Percentiles rank a stretch among this genome's conserved stretches.
These are phyloP conservation scores for Mollisia scopiformis DNA, from an alignment of 2,329 filamentous ascomycete genomes.

Conservation along the genomic window DNA sequence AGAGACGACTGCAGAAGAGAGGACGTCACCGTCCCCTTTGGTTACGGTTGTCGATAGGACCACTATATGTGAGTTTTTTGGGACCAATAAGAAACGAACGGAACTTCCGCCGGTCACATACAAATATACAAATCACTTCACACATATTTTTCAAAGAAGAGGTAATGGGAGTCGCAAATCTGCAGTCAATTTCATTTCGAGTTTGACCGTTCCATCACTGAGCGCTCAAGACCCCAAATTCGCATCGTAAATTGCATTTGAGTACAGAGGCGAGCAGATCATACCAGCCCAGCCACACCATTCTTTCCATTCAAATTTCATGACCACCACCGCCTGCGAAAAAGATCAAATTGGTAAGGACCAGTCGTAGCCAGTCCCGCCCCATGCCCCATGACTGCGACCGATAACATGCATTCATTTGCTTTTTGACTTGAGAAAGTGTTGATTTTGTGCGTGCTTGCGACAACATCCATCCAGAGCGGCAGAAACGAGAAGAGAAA, in stretches of 20 bases:
- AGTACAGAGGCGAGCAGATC: background rate
- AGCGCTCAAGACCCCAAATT: background rate
- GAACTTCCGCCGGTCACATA: no score
- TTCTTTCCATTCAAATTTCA: background rate
- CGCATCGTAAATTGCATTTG: background rate
- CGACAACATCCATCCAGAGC: background rate
- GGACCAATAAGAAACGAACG: no score
- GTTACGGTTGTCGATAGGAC: no score
- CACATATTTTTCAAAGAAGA: background rate
- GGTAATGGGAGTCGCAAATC: background rate
- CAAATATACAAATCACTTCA: no score
- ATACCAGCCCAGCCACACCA: background rate
- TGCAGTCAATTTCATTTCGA: constrained; percentile 2
- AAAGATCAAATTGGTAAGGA: background rate
- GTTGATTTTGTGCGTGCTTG: background rate
- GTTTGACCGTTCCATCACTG: background rate
- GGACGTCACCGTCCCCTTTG: no score
- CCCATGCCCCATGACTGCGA: background rate
- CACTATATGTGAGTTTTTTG: no score
- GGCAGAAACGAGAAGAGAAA: constrained; percentile 1
- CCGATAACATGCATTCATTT: background rate
- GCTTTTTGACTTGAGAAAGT: background rate
- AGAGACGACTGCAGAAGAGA: no score
- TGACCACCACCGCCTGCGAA: background rate
- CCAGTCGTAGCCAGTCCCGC: background rate